Percentiles rank a stretch among this genome's conserved stretches.
These are phyloP conservation scores for Saccharomyces hybrid DNA, from an alignment of 1,139 yeast genomes.

Conservation along the genomic window DNA sequence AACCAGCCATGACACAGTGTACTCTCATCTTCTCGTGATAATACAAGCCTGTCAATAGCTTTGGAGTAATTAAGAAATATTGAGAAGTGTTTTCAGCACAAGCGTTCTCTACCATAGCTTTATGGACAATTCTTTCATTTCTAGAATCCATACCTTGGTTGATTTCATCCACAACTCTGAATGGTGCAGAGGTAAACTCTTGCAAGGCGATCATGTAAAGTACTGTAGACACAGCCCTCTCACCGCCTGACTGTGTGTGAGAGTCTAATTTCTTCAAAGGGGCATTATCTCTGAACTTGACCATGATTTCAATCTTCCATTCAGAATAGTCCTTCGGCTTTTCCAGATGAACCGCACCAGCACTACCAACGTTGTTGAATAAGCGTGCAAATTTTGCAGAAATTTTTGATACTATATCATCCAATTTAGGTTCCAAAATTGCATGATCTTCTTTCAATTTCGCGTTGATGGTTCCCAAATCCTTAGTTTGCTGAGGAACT, in stretches of 20 bases:
- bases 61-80: conserved; percentile 90
- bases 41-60: conserved; percentile 67
- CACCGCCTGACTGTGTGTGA: conserved; percentile 96
- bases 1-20: conserved; percentile 78
- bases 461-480: conserved; percentile 29
- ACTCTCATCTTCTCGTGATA: conserved; percentile 80
- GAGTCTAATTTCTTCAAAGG: conserved; percentile 65
- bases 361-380: conserved; percentile 72
- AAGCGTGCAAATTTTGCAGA: conserved; percentile 58
- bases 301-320: conserved; percentile 82
- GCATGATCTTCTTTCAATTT: conserved; percentile 38
- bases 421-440: conserved; percentile 56
- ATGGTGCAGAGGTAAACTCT: conserved; percentile 84
- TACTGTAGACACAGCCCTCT: conserved; percentile 90
- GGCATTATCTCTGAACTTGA: conserved; percentile 77
- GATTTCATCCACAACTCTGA: conserved; percentile 93
- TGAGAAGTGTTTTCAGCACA: conserved; percentile 58
- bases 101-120: conserved; percentile 78
- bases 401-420: conserved; percentile 43
- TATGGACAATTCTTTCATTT: conserved; percentile 84
- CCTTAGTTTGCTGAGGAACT: conserved; percentile 29
- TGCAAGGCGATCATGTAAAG: conserved; percentile 86
- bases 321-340: conserved; percentile 50
- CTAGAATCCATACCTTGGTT: conserved; percentile 98
- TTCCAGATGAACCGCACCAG: conserved; percentile 66